Conservation (phyloP, 495 filamentous ascomycete genomes). For the Aspergillus sparsus region DNA sequence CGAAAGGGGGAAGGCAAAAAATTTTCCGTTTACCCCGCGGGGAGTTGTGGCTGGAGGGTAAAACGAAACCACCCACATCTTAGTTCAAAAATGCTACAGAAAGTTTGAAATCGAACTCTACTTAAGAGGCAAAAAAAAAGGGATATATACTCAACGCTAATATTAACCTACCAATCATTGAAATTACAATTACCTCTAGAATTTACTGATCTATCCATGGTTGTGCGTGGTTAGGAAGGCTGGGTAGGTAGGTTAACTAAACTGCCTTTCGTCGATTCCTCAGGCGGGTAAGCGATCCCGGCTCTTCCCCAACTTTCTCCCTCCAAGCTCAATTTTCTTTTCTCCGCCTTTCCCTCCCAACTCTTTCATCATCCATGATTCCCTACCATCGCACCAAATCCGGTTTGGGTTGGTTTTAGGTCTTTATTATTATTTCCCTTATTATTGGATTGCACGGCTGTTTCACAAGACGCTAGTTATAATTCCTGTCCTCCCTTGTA, state of each 20-base stretch:
- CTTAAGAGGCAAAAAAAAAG: no score
- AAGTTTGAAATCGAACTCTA: no score
- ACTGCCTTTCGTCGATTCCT: background rate
- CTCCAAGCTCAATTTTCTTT: slow-evolving; percentile 19
- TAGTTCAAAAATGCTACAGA: no score
- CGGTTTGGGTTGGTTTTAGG: background rate
- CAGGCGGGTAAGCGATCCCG: slow-evolving; percentile 26
- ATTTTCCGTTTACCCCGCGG: slow-evolving; percentile 30
- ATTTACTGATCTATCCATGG: background rate
- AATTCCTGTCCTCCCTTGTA: background rate
- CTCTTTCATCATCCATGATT: slow-evolving; percentile 11
- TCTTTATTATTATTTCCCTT: background rate
- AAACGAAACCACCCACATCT: no score
- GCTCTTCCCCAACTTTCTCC: slow-evolving; percentile 21
- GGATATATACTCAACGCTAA: background rate
- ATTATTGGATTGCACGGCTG: background rate
- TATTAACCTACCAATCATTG: background rate
- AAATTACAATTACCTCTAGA: background rate
- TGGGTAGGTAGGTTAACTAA: no score
- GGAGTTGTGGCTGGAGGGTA: slow-evolving; percentile 4
- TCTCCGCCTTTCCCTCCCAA: slow-evolving; percentile 27
- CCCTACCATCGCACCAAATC: slow-evolving; percentile 10
- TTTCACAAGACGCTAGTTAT: background rate
- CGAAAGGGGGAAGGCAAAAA: no score
- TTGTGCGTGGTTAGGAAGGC: background rate